Conservation (phyloP, 495 filamentous ascomycete genomes). For the Geopyxis carbonaria region DNA sequence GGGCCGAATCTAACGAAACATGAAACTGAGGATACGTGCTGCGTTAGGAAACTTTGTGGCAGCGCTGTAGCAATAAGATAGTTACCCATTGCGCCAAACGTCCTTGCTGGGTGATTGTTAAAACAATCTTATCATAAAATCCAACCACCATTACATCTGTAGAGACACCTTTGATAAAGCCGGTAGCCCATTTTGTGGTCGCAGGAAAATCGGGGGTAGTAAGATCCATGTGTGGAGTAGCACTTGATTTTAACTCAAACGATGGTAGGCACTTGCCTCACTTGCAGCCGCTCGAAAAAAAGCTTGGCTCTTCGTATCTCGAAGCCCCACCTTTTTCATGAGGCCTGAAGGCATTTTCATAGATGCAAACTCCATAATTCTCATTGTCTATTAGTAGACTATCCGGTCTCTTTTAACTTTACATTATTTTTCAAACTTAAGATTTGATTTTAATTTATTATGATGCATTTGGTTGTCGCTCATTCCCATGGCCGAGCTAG, state of each 20-base stretch:
- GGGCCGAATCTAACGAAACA: constrained; percentile 59
- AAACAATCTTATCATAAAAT: constrained; percentile 83
- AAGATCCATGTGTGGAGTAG: constrained; percentile 6
- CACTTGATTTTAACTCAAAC: neutral
- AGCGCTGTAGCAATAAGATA: constrained; percentile 10
- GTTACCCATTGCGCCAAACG: constrained; percentile 81
- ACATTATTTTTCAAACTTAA: no score
- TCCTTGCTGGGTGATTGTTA: constrained; percentile 76
- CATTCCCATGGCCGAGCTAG: no score
- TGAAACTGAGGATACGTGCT: constrained; percentile 55
- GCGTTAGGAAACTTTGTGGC: constrained; percentile 9
- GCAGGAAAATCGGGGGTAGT: constrained; percentile 49
- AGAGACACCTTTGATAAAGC: constrained; percentile 41
- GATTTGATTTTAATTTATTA: no score
- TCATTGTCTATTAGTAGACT: no score
- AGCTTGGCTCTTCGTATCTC: no score
- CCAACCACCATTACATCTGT: constrained; percentile 54
- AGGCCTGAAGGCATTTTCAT: no score
- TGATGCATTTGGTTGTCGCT: no score
- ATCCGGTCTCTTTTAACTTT: no score
- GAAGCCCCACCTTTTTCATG: no score
- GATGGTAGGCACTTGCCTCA: no score
- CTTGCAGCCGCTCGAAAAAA: no score
- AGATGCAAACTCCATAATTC: no score
- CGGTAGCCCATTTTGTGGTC: constrained; percentile 45